Conservation (phyloP, 441 rosid species). For the Gossypium schwendimanii region DNA sequence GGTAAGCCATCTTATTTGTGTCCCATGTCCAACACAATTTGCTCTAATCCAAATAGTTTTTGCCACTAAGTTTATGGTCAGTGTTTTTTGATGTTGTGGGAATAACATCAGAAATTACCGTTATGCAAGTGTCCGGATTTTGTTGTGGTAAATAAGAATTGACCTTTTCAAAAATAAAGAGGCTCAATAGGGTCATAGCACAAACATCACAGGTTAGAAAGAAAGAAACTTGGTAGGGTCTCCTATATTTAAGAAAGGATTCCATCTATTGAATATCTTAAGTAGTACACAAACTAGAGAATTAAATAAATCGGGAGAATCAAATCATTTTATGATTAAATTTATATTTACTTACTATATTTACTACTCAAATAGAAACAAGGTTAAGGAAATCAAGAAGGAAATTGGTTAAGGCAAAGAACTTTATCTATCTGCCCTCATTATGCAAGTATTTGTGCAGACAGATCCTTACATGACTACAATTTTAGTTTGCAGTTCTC, state of each 20-base stretch:
- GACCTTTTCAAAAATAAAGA: not conserved
- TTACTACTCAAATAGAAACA: not conserved
- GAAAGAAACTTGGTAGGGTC: not conserved
- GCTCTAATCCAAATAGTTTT: too few relatives aligned
- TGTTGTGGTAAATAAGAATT: not conserved
- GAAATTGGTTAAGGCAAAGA: not conserved
- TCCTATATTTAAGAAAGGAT: not conserved
- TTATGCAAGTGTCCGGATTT: not conserved
- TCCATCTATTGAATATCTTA: not conserved
- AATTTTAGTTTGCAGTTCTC: not conserved
- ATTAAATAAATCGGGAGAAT: not conserved
- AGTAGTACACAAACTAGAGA: not conserved
- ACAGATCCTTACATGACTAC: not conserved
- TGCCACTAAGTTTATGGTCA: too few relatives aligned
- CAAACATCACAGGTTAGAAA: not conserved
- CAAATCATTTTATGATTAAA: not conserved
- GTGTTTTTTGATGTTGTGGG: too few relatives aligned
- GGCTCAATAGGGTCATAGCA: not conserved
- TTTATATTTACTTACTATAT: not conserved
- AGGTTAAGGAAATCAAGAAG: not conserved
- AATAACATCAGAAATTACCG: too few relatives aligned
- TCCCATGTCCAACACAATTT: not conserved
- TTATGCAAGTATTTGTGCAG: not conserved
- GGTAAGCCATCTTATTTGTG: conserved; percentile 43
- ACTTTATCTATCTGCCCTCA: not conserved